A percentile compares a stretch with the other conserved stretches of the same genome.
Conservation (phyloP, 2,329 filamentous ascomycete species). For the Amesomyces nigricolor region DNA sequence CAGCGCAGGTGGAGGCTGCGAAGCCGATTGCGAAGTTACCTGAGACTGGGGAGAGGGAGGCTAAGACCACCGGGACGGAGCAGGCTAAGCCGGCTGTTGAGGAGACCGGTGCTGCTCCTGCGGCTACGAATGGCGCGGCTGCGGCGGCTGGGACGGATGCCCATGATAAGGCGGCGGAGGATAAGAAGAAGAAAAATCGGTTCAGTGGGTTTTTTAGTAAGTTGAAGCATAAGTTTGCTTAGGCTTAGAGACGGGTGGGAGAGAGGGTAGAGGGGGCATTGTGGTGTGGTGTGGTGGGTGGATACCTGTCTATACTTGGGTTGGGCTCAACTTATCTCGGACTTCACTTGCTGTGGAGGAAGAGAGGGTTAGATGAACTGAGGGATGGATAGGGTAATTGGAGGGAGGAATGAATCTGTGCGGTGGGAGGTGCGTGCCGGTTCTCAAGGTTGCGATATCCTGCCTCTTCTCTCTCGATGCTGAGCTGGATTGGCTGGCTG, state of each 20-base stretch:
- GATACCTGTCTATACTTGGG: too few relatives aligned
- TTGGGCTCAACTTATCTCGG: too few relatives aligned
- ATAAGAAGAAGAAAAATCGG: constrained; percentile 64
- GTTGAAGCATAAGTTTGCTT: constrained; percentile 44
- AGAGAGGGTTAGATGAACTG: too few relatives aligned
- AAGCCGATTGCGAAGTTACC: constrained; percentile 3
- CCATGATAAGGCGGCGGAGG: constrained; percentile 32
- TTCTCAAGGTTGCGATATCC: constrained; percentile 9
- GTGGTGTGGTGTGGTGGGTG: too few relatives aligned
- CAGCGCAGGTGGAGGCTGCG: constrained; percentile 4
- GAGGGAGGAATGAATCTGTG: neutral
- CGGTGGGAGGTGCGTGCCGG: neutral
- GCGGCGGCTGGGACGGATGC: constrained; percentile 26
- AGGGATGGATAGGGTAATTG: neutral
- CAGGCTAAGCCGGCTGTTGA: too few relatives aligned
- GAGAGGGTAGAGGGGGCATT: neutral
- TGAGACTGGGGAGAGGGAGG: constrained; percentile 2
- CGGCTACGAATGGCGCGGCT: constrained; percentile 24
- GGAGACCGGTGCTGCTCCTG: too few relatives aligned
- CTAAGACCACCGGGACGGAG: neutral
- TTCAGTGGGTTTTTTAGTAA: constrained; percentile 58
- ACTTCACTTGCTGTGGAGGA: too few relatives aligned
- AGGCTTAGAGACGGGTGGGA: too few relatives aligned
- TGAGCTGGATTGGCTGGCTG: neutral
- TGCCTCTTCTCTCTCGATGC: neutral